phyloP scores from a whole-genome alignment of 345 rosid genomes.

The Xanthoceras sorbifolium region DNA sequence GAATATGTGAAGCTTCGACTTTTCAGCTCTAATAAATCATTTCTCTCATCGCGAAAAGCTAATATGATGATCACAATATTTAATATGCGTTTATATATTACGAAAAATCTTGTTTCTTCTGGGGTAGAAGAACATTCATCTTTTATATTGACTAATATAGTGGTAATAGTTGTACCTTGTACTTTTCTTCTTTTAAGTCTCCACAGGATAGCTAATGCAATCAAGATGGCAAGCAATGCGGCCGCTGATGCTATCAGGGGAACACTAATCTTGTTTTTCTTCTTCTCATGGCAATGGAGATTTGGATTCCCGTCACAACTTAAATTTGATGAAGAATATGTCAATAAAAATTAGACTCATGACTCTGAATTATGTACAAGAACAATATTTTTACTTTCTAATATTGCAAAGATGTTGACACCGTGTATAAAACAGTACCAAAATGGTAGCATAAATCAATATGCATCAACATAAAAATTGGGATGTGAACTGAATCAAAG shows the following conservation, averaged over 20 bases:
- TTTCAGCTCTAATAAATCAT: constrained; percentile 25
- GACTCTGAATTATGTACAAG: no score
- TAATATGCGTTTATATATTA: no score
- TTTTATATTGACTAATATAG: neutral
- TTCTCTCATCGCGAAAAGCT: neutral
- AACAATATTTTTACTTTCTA: no score
- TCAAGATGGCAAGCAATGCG: constrained; percentile 24
- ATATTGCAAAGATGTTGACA: no score
- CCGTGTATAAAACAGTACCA: no score
- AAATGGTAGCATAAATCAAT: no score
- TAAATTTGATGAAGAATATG: neutral
- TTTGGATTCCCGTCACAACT: constrained; percentile 42
- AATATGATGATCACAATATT: neutral
- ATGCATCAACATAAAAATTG: no score
- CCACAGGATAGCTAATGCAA: constrained; percentile 25
- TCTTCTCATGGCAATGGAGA: constrained; percentile 40
- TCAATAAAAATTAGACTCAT: neutral
- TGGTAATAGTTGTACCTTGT: constrained; percentile 30
- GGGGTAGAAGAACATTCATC: neutral
- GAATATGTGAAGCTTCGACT: constrained; percentile 32
- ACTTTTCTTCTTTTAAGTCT: constrained; percentile 26
- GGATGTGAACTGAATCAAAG: no score
- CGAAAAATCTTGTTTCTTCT: no score
- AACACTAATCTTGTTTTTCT: constrained; percentile 29
- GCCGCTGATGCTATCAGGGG: constrained; percentile 37